These are phyloP conservation scores for Syncephalis plumigaleata DNA, from an alignment of 371 early-diverging fungal genomes.

Conservation along the genomic window DNA sequence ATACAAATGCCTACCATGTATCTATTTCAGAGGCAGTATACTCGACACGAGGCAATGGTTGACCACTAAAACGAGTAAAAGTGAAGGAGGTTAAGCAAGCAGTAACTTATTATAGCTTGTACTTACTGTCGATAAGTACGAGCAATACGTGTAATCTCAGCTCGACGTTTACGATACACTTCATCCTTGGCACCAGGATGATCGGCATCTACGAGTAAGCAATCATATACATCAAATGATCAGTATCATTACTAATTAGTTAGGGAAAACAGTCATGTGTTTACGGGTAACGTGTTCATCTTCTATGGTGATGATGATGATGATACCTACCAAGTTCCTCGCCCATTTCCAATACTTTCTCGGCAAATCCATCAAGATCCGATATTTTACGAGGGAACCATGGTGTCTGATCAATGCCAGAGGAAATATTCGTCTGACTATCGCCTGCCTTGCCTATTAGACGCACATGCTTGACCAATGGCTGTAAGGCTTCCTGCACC, in stretches of 20 bases:
- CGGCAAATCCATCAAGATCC: constrained; percentile 86
- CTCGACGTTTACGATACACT: constrained; percentile 67
- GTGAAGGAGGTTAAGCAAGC: too few relatives aligned
- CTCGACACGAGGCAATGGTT: constrained; percentile 61
- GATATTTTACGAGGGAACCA: constrained; percentile 92
- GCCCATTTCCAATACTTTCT: constrained; percentile 85
- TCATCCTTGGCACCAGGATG: constrained; percentile 88
- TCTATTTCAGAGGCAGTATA: constrained; percentile 66
- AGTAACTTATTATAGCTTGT: too few relatives aligned
- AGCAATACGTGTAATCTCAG: constrained; percentile 74
- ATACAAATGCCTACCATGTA: constrained; percentile 33
- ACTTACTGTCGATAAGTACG: constrained; percentile 53
- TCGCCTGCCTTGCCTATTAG: background rate
- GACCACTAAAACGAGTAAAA: constrained; percentile 22
- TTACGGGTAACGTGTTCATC: background rate
- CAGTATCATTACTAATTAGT: too few relatives aligned
- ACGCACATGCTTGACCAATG: constrained; percentile 1
- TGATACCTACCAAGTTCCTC: constrained; percentile 44
- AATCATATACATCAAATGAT: too few relatives aligned
- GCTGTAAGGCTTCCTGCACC: background rate
- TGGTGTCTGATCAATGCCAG: constrained; percentile 19
- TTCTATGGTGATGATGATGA: too few relatives aligned
- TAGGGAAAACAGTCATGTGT: constrained; percentile 1
- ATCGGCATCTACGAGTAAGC: constrained; percentile 71
- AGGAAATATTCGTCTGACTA: constrained; percentile 9